Percentiles rank a stretch among this genome's conserved stretches.
These are phyloP conservation scores for Corchorus olitorius DNA, from an alignment of 345 rosid genomes.

Conservation along the genomic window DNA sequence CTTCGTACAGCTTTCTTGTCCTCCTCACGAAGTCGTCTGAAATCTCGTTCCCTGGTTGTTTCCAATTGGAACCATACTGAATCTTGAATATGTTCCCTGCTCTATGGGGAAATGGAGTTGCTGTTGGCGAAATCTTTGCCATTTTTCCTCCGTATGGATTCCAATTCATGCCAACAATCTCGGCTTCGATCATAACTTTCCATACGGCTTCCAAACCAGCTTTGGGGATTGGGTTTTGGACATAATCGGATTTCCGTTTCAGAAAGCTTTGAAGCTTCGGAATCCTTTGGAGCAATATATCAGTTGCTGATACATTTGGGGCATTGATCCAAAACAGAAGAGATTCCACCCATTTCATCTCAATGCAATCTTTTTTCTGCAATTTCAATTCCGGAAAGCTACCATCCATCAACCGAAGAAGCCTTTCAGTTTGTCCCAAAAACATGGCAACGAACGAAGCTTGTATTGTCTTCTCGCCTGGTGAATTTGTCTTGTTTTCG, in stretches of 20 bases:
- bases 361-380: not conserved
- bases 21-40: slow-evolving; percentile 18
- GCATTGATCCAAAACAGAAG: not conserved
- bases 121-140: slow-evolving; percentile 36
- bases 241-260: slow-evolving; percentile 13
- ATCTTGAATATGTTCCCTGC: slow-evolving; percentile 47
- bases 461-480: not conserved
- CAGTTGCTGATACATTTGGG: not conserved
- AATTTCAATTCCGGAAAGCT: slow-evolving; percentile 7
- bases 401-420: not conserved
- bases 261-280: not conserved
- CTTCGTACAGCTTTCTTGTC: slow-evolving; percentile 36
- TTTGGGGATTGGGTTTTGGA: slow-evolving; percentile 9
- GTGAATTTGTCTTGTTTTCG: not conserved
- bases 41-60: slow-evolving; percentile 14
- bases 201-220: slow-evolving; percentile 33
- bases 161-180: slow-evolving; percentile 34
- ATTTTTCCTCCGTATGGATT: slow-evolving; percentile 62
- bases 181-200: slow-evolving; percentile 33
- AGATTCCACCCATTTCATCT: slow-evolving; percentile 17
- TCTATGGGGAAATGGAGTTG: slow-evolving; percentile 53
- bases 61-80: slow-evolving; percentile 40
- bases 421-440: not conserved
- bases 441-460: not conserved
- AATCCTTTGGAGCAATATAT: not conserved